Evolutionary conservation across 2,329 filamentous ascomycete species (phyloP), one percentile per base, ranked within the genome.

Genomic region (Mycogone perniciosa): DNA sequence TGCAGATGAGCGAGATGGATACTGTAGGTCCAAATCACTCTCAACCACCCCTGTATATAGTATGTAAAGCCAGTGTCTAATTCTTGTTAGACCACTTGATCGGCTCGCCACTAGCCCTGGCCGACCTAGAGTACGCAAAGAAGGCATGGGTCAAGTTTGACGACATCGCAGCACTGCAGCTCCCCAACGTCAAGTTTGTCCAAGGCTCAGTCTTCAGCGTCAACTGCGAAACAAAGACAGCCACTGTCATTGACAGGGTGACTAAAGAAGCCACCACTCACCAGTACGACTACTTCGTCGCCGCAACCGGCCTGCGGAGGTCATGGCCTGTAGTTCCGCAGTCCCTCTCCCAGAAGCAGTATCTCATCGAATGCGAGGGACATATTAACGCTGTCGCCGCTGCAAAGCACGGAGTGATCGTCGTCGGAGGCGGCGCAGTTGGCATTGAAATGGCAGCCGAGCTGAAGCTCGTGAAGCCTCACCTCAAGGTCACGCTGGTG

Each of bases 371-470:
- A 60, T 75, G 77, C 1, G 73, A 73, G 44, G 70, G 74, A 7
- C 84, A 89, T 55, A 80, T 87, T 57, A 67, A 76, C 20, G 65
- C 70, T 9, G 74, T 83, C 2, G 65, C 72, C 35, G 70, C 71
- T 31, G 79, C 80, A 1, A 68, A 65, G 4, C 71, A 80, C 20
- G 81, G 79, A 1, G 79, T 90, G 1, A 78, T 88, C 0, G 75
- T 92, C 26, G 82, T 92, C n/a, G 87, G 88, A 13, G 88, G 88
- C 56, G 70, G 86, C 45, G 88, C 88, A 6, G 88, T 91, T 1
- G 88, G 88, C 7, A 83, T 91, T 49, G 88, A 92, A 64, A 89
- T 92, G 76, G 86, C 88, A 0, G 82, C 85, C 1, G 88, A 93
- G 69, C 72, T 91, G 48, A 91, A 90, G 67, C 65, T 79, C 42